A percentile compares a stretch with the other conserved stretches of the same genome.
Evolutionary conservation across 2,329 filamentous ascomycete species (phyloP).

Genomic region (Epicoccum sorghinum): DNA sequence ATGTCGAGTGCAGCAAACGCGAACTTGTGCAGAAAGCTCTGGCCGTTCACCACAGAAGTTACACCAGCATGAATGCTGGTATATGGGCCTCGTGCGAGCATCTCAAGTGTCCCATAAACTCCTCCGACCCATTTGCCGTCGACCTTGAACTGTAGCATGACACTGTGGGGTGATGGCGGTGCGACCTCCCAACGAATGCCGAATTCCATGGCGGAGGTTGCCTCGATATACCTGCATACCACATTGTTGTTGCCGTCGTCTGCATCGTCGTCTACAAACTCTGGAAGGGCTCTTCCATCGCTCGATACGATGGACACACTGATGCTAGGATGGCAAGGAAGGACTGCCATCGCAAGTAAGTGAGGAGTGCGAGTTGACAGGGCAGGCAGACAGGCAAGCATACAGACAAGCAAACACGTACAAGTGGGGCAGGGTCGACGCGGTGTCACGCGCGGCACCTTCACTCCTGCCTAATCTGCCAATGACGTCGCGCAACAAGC

Average conservation of each 20-base stretch:
- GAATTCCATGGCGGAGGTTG: constrained; percentile 33
- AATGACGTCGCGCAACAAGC: too few relatives aligned
- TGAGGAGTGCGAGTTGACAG: background rate
- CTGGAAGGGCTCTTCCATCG: constrained; percentile 24
- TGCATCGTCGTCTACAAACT: constrained; percentile 37
- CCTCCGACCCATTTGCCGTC: constrained; percentile 19
- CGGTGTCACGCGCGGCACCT: background rate
- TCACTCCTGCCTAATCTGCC: background rate
- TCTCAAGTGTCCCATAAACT: background rate
- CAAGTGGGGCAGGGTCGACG: background rate
- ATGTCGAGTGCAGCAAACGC: constrained; percentile 26
- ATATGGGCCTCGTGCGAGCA: background rate
- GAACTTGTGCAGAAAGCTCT: constrained; percentile 23
- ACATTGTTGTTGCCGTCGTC: background rate
- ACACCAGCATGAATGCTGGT: background rate
- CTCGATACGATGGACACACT: constrained; percentile 24
- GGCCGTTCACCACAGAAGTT: background rate
- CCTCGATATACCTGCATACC: constrained; percentile 42
- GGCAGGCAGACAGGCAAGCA: background rate
- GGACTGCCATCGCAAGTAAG: constrained; percentile 27
- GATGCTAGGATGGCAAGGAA: constrained; percentile 16
- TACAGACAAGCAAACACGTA: background rate
- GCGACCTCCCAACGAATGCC: constrained; percentile 7
- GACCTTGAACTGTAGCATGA: constrained; percentile 18
- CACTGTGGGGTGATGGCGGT: constrained; percentile 2